Percentiles rank a stretch among this genome's conserved stretches.
Conservation (phyloP, 75 land plant genomes). For the Adiantum capillusveneris region DNA sequence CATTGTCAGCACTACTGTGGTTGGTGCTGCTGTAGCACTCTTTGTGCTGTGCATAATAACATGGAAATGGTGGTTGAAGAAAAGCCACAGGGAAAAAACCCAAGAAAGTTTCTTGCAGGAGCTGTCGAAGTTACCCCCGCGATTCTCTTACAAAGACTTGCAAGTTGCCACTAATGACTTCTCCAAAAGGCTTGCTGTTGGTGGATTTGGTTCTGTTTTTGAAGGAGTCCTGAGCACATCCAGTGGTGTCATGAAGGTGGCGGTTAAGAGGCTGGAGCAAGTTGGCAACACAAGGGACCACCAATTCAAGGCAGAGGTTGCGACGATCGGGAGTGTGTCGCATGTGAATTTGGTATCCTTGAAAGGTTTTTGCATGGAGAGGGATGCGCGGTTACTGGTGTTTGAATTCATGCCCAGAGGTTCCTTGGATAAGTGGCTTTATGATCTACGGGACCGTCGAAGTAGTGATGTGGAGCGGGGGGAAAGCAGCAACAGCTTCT, state of each 20-base stretch:
- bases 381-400: no score
- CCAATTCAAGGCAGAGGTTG: no score
- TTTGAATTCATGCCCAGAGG: no score
- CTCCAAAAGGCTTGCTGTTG: constrained; percentile 48
- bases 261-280: constrained; percentile 55
- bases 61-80: neutral
- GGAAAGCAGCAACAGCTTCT: no score
- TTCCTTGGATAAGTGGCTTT: no score
- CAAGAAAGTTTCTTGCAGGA: constrained; percentile 23
- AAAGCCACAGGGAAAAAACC: constrained; percentile 2
- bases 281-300: no score
- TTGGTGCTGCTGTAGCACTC: neutral
- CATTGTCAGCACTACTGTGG: neutral
- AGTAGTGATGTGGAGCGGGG: no score
- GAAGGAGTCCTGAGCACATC: constrained; percentile 40
- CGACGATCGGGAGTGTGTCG: no score
- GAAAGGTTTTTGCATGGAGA: no score
- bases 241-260: constrained; percentile 45
- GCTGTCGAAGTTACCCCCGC: constrained; percentile 56
- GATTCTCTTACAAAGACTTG: constrained; percentile 50
- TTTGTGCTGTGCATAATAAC: neutral
- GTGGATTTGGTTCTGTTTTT: constrained; percentile 68
- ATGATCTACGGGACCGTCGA: no score
- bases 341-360: no score
- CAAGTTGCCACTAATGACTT: constrained; percentile 52